Evolutionary conservation across 2,329 filamentous ascomycete genomes (phyloP).

Genomic region (Fusarium vanettenii): DNA sequence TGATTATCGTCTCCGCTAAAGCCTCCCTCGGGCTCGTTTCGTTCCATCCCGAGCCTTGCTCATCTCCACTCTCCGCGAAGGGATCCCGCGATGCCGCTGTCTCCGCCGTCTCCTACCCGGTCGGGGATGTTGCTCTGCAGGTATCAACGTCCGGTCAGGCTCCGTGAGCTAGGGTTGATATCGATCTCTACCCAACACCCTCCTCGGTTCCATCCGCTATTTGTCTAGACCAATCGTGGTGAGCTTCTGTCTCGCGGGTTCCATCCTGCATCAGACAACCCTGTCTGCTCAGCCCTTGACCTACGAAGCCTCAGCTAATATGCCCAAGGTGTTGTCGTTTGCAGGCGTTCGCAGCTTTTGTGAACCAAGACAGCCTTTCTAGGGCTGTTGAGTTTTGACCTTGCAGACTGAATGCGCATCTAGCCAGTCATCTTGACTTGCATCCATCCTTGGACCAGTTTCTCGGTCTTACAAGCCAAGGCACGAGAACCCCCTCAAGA

Average conservation of each 20-base stretch:
- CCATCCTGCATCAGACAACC: conserved; percentile 19
- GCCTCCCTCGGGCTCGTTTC: conserved; percentile 30
- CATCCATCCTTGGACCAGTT: conserved; percentile 18
- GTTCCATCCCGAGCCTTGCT: conserved; percentile 30
- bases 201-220: conserved; percentile 17
- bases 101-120: conserved; percentile 24
- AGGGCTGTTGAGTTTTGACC: conserved; percentile 18
- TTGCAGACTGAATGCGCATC: not conserved
- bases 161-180: conserved; percentile 11
- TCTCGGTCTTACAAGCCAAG: conserved; percentile 3
- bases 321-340: conserved; percentile 3
- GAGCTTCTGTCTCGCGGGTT: conserved; percentile 1
- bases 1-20: not conserved
- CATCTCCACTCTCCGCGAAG: conserved; percentile 30
- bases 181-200: conserved; percentile 15
- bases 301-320: conserved; percentile 10
- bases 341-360: conserved; percentile 29
- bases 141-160: conserved; percentile 15
- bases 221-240: conserved; percentile 19
- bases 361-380: conserved; percentile 10
- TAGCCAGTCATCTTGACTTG: conserved; percentile 8
- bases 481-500: conserved; percentile 17
- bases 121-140: not conserved
- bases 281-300: conserved; percentile 17
- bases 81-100: conserved; percentile 27